Evolutionary conservation across 495 filamentous ascomycete genomes (phyloP).

Genomic region (Aspergillus heteromorphus): DNA sequence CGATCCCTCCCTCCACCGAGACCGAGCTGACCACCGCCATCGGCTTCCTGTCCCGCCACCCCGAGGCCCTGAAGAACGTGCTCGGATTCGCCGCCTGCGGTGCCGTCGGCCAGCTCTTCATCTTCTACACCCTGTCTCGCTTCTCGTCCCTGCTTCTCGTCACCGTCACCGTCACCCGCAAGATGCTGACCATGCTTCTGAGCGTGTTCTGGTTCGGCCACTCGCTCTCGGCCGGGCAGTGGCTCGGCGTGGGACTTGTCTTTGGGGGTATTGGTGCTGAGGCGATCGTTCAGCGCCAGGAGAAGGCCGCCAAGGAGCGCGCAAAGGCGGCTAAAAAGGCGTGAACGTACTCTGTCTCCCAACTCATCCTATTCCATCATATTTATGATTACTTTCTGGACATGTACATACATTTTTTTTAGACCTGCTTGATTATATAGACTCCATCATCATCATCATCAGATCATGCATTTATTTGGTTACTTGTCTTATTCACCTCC

Average conservation of each 20-base stretch:
- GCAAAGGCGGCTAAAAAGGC: constrained; percentile 51
- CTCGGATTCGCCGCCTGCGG: constrained; percentile 89
- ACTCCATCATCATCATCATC: not conserved
- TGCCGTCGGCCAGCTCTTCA: constrained; percentile 92
- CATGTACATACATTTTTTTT: no score
- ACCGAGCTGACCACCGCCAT: constrained; percentile 76
- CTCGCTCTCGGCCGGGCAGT: constrained; percentile 74
- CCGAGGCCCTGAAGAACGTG: constrained; percentile 75
- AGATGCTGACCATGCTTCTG: constrained; percentile 98
- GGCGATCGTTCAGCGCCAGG: constrained; percentile 69
- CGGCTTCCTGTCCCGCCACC: constrained; percentile 71
- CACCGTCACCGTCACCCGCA: constrained; percentile 93
- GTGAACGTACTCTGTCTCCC: constrained; percentile 1
- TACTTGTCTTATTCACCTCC: no score
- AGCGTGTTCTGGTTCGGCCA: constrained; percentile 95
- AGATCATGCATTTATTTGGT: not conserved
- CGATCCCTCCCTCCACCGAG: constrained; percentile 45
- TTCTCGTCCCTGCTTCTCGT: constrained; percentile 91
- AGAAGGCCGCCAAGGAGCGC: constrained; percentile 78
- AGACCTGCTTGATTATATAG: no score
- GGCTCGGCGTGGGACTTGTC: constrained; percentile 85
- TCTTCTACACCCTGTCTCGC: constrained; percentile 89
- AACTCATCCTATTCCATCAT: not conserved
- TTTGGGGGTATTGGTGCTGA: constrained; percentile 95
- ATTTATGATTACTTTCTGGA: no score